Evolutionary conservation across 345 rosid species (phyloP).

Genomic region (Iberis pinnata): DNA sequence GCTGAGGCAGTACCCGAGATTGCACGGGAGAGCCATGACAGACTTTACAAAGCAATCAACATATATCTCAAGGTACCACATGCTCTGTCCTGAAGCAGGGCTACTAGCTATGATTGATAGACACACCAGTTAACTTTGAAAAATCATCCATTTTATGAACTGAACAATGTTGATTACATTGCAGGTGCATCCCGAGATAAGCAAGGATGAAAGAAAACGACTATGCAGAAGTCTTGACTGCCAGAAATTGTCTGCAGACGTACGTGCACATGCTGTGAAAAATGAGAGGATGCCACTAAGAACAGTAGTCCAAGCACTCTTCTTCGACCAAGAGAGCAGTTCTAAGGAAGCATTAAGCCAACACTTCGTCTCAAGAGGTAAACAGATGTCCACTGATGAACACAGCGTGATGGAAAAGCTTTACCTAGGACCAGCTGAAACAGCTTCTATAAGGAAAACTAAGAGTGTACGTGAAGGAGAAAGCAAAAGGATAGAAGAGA

Average conservation of each 20-base stretch:
- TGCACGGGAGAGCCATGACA: constrained; percentile 67
- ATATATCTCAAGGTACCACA: constrained; percentile 68
- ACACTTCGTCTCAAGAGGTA: constrained; percentile 17
- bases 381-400: constrained; percentile 10
- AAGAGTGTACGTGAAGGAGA: constrained; percentile 14
- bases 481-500: constrained; percentile 17
- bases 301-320: constrained; percentile 90
- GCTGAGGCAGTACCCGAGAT: constrained; percentile 68
- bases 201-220: constrained; percentile 72
- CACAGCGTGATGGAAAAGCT: constrained; percentile 22
- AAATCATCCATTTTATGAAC: constrained; percentile 8
- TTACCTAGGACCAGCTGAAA: constrained; percentile 24
- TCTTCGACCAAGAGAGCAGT: constrained; percentile 73
- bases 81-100: background rate
- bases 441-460: constrained; percentile 23
- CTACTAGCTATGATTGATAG: constrained; percentile 7
- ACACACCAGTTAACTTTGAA: constrained; percentile 2
- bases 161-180: constrained; percentile 12
- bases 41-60: constrained; percentile 81
- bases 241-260: constrained; percentile 78
- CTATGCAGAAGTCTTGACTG: constrained; percentile 83
- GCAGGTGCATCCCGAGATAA: constrained; percentile 84
- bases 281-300: constrained; percentile 88
- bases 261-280: constrained; percentile 87
- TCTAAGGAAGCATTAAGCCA: constrained; percentile 26